Evolutionary conservation across 2,329 filamentous ascomycete species (phyloP).

Genomic region (Balansia obtecta): DNA sequence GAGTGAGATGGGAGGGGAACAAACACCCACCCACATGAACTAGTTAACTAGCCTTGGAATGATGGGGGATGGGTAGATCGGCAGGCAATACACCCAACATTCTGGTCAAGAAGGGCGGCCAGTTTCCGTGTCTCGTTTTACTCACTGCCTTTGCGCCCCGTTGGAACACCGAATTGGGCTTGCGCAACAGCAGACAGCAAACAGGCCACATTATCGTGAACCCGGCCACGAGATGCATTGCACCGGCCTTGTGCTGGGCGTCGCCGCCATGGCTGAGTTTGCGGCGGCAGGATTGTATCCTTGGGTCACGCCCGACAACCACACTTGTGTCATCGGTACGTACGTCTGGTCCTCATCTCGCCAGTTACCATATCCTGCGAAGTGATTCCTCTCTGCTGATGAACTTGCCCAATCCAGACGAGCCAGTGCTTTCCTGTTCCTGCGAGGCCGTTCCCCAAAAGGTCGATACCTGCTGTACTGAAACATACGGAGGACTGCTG

Average conservation of each 20-base stretch:
- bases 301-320: constrained; percentile 37
- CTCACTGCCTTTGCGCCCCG: background rate
- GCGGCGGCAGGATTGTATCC: constrained; percentile 27
- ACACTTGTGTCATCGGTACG: constrained; percentile 41
- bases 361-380: background rate
- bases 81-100: background rate
- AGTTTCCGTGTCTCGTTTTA: background rate
- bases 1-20: background rate
- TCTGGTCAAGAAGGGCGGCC: background rate
- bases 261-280: background rate
- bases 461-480: constrained; percentile 50
- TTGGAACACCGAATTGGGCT: background rate
- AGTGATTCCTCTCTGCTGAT: too few relatives aligned
- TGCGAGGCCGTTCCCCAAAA: constrained; percentile 26
- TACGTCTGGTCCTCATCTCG: constrained; percentile 12
- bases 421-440: constrained; percentile 34
- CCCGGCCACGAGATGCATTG: background rate
- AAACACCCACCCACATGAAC: background rate
- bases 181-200: background rate
- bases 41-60: background rate
- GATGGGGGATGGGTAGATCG: background rate
- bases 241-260: background rate
- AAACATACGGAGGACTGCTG: constrained; percentile 52
- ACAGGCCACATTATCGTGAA: background rate
- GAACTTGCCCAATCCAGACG: constrained; percentile 2